phyloP scores from a whole-genome alignment of 2,329 filamentous ascomycete genomes.

The Neonectria ditissima region DNA sequence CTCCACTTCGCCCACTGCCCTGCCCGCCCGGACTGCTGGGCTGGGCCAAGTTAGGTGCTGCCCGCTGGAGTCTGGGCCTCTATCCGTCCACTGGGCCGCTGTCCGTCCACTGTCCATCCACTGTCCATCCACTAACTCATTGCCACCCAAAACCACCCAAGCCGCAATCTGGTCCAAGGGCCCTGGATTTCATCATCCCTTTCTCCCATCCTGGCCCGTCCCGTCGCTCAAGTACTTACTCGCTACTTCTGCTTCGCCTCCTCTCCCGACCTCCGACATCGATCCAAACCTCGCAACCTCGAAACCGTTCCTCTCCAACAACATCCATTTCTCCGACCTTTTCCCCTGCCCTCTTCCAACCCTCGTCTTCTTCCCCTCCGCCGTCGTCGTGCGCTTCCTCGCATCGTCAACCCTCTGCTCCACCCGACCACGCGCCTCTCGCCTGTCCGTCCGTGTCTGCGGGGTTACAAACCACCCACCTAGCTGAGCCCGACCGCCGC shows the following conservation, averaged over 20 bases:
- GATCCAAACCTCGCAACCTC: slow-evolving; percentile 20
- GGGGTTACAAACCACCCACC: slow-evolving; percentile 47
- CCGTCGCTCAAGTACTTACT: slow-evolving; percentile 8
- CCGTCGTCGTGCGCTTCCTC: slow-evolving; percentile 24
- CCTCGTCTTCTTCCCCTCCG: slow-evolving; percentile 16
- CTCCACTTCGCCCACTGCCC: slow-evolving; percentile 18
- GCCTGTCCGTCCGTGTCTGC: slow-evolving; percentile 34
- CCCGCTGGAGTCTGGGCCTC: slow-evolving; percentile 4
- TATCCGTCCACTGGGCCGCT: slow-evolving; percentile 8
- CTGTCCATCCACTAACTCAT: slow-evolving; percentile 3
- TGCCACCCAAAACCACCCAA: slow-evolving; percentile 33
- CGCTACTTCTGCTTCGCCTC: slow-evolving; percentile 34
- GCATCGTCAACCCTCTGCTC: slow-evolving; percentile 34
- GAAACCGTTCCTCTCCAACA: slow-evolving; percentile 20
- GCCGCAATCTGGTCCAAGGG: slow-evolving; percentile 37
- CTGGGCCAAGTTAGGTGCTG: neutral
- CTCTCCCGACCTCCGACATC: slow-evolving; percentile 34
- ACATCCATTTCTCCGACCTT: slow-evolving; percentile 29
- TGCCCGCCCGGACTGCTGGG: neutral
- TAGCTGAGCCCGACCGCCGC: slow-evolving; percentile 33
- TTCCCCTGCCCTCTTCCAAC: slow-evolving; percentile 15
- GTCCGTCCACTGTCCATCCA: neutral
- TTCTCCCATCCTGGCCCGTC: slow-evolving; percentile 36
- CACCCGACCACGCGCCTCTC: slow-evolving; percentile 41
- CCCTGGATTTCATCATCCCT: slow-evolving; percentile 45